Conservation (phyloP, 495 filamentous ascomycete genomes). For the Aspergillus carlsbadensis region DNA sequence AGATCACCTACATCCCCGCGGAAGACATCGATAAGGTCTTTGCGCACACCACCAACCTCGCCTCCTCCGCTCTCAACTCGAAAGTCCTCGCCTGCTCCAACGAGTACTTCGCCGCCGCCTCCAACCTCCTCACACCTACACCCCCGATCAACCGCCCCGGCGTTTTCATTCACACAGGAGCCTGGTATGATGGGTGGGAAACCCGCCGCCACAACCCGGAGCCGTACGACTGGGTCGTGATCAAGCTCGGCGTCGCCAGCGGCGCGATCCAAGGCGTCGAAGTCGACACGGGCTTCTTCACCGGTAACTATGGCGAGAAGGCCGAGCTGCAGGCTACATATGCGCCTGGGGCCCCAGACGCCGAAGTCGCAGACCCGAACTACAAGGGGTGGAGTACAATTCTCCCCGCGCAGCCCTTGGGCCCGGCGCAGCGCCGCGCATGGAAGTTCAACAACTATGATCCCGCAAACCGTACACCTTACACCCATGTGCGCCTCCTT, state of each 20-base stretch:
- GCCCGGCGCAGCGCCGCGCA: constrained; percentile 71
- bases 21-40: constrained; percentile 72
- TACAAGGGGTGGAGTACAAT: constrained; percentile 70
- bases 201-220: constrained; percentile 81
- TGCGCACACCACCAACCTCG: constrained; percentile 62
- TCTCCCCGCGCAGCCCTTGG: constrained; percentile 66
- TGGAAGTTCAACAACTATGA: constrained; percentile 63
- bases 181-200: constrained; percentile 97
- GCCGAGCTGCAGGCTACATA: constrained; percentile 81
- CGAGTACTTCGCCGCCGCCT: constrained; percentile 84
- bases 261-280: constrained; percentile 78
- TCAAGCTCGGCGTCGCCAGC: constrained; percentile 75
- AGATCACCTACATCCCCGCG: constrained; percentile 38
- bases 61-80: constrained; percentile 71
- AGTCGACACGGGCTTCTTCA: constrained; percentile 83
- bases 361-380: constrained; percentile 58
- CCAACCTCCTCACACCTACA: constrained; percentile 74
- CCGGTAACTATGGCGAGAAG: constrained; percentile 82
- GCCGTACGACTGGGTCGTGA: constrained; percentile 81
- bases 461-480: constrained; percentile 57
- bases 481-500: constrained; percentile 80
- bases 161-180: constrained; percentile 80
- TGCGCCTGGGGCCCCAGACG: constrained; percentile 52
- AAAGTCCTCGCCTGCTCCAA: constrained; percentile 76
- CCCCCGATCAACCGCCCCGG: constrained; percentile 75